Base-by-base conservation (phyloP, 495 filamentous ascomycete species). In the Hypoxylon crocopeplum region DNA sequence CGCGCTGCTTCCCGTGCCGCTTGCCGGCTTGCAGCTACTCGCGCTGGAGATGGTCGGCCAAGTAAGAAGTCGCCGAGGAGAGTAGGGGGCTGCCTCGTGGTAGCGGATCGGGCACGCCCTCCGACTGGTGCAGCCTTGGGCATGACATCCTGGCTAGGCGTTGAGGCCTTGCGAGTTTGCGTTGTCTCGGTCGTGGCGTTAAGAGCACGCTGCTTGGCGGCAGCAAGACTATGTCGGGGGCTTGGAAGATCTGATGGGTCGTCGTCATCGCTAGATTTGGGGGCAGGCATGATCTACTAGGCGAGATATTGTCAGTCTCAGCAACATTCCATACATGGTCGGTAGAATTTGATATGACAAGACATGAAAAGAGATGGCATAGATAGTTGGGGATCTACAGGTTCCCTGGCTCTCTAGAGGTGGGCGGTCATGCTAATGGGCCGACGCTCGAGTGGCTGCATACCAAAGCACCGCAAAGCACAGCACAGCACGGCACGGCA, bases 11-110 rank as follows among this genome's bases (percentile, higher is more conserved):
- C 72, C 57, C 27, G 53, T n/a, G 60, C 60, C 22, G 68, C 68
- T 48, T 68, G 51, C 40, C 59, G 63, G 36, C 75, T 69, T 13
- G 74, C 77, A 0, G 72, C 71, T 5, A 74, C 29, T 30, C 80
- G 75, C 10, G 72, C 69, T 1, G 81, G 72, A 11, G 76, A 77
- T 15, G 75, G 82, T 29, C 81, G 74, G 16, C 82, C 82, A 12
- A 83, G 70, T 12, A 84, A 63, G 55, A 84, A 84, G 56, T 83
- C 82, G 25, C 69, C 70, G 7, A 84, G 72, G 7, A 83, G 68
- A 10, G 74, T 81, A 36, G 81, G 79, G 17, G 60, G 56, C 37
- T 53, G 63, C 20, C 55, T 69, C 13, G 58, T 33, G 10, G 61
- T 59, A 16, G 61, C 50, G 12, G 70, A 59, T 22, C 68, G 61